These are phyloP conservation scores for Amoebophrya sp. DNA, from an alignment of 169 alveolate species.

Conservation along the genomic window DNA sequence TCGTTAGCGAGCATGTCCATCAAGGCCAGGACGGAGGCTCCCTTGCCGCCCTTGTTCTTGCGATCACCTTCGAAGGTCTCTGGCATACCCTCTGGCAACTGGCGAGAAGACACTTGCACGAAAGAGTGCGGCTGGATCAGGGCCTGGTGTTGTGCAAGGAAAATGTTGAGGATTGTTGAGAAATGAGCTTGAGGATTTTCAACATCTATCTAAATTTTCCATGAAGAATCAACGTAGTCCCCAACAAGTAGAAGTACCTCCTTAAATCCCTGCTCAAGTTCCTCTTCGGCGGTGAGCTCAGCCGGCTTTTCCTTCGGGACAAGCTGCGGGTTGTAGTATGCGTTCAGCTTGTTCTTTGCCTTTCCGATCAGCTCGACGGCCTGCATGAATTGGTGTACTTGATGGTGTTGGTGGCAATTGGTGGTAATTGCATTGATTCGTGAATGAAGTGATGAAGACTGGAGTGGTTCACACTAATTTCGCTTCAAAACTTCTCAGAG, in stretches of 20 bases:
- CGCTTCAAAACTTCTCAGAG: not conserved
- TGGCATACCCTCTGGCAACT: not conserved
- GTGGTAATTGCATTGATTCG: slow-evolving; percentile 4
- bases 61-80: not conserved
- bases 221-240: too few relatives aligned
- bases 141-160: not conserved
- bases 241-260: slow-evolving; percentile 7
- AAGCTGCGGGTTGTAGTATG: slow-evolving; percentile 25
- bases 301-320: not conserved
- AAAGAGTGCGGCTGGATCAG: not conserved
- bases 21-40: slow-evolving; percentile 15
- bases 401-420: slow-evolving; percentile 37
- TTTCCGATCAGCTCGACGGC: slow-evolving; percentile 34
- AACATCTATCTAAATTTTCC: too few relatives aligned
- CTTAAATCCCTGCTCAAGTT: not conserved
- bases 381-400: too few relatives aligned
- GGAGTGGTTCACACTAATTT: not conserved
- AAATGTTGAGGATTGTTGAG: too few relatives aligned
- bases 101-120: not conserved
- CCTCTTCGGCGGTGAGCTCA: not conserved
- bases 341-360: slow-evolving; percentile 39
- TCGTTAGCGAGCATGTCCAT: not conserved
- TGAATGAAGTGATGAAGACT: not conserved
- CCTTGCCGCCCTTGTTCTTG: not conserved
- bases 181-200: too few relatives aligned